Evolutionary conservation across 2,329 filamentous ascomycete genomes (phyloP).

Genomic region (Talaromyces marneffei): DNA sequence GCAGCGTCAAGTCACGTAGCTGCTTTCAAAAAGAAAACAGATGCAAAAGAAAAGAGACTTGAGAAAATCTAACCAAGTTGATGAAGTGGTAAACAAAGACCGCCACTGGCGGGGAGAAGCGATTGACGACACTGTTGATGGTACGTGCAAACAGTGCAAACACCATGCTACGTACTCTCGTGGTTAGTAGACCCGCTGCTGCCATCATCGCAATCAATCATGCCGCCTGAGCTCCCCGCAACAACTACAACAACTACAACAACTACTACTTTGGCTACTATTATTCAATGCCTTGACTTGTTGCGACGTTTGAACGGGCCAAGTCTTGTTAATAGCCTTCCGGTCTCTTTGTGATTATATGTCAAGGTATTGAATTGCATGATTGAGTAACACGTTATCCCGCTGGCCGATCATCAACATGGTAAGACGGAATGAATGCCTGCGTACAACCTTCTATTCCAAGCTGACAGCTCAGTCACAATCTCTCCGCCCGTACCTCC

Average conservation of each 20-base stretch:
- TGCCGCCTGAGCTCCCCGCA: conserved; percentile 14
- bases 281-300: not conserved
- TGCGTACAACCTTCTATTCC: not conserved
- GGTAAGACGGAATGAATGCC: not conserved
- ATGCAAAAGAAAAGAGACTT: not conserved
- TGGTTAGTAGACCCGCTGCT: not conserved
- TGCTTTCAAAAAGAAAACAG: not conserved
- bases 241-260: too few relatives aligned
- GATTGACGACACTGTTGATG: conserved; percentile 4
- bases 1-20: not conserved
- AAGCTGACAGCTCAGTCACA: conserved; percentile 59
- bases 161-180: conserved; percentile 12
- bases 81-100: conserved; percentile 13
- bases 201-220: conserved; percentile 1
- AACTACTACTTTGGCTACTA: not conserved
- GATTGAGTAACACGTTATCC: not conserved
- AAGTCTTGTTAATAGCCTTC: not conserved
- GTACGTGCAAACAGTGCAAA: conserved; percentile 31
- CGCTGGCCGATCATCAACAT: conserved; percentile 3
- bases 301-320: not conserved
- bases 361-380: not conserved
- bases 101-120: conserved; percentile 13
- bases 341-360: not conserved
- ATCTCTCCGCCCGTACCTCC: conserved; percentile 92
- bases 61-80: not conserved